Base-by-base conservation (phyloP, 192 early-diverging fungal genomes). In the Rhizoclosmatium sp. region DNA sequence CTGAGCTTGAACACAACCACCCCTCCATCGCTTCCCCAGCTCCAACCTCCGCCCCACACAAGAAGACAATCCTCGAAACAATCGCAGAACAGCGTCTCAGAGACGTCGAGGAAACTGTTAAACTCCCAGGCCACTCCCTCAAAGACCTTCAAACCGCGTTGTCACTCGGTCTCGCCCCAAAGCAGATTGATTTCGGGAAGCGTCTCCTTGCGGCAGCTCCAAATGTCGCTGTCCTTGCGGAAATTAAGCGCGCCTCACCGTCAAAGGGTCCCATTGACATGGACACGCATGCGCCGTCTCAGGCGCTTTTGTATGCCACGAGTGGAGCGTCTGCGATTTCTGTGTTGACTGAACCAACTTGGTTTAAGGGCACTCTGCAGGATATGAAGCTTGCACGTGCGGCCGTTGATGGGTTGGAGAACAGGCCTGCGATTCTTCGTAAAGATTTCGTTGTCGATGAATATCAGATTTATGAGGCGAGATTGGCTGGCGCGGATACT, bases 231-330 rank as follows among this genome's bases (percentile, higher is more conserved):
- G 89, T 99, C 61, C 86, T 97, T 85, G 97, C 95, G n/a, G 98
- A 99, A 84, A 92, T 99, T 82, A 99, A 99, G 86, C 92, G 98
- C 49, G 98, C 98, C 0, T 96, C 94, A 21, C 98, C 98, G 2
- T 87, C 85, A 84, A 99, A 98, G 82, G 97, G 97, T 41, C 88
- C 94, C 69, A 99, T 99, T 77, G 91, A 93, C 71, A 78, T 92
- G 21, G 76, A 78, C 2, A 96, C 92, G 3, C 93, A 98, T 79
- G 96, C 98, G 0, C 93, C 95, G 10, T 90, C 92, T 46, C 95
- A 97, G 75, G 96, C 94, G 1, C 76, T 96, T 12, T 81, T 80
- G 48, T 99, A 99, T 80, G 95, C 97, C 0, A 84, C 86, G 4
- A 96, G 94, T 2, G 96, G 96, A 23, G 98, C 97, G 0, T 90